Base-by-base conservation (phyloP, 768 basidiomycete genomes). In the Cystofilobasidium capitatum region DNA sequence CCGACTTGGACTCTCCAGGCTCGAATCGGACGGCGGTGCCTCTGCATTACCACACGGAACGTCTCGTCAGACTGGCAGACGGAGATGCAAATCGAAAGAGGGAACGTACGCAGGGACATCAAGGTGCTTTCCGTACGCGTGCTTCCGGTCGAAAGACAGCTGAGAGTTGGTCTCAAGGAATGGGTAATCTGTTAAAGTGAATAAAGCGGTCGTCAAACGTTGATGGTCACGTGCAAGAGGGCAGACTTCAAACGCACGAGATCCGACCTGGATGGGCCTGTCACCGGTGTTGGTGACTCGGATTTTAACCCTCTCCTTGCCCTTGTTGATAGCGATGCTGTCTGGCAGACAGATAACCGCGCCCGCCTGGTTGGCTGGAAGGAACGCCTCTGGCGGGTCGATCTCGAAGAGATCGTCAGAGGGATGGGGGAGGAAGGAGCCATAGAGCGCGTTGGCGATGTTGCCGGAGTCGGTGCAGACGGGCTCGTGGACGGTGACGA, bases 21-120 rank as follows among this genome's bases (percentile, higher is more conserved):
- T 99, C 96, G 75, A 99, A 98, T 37, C 96, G 85, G 7, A 96
- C 89, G 8, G 96, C 93, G 0, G 92, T 98, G 8, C 96, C 94
- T n/a, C 44, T 39, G 10, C 14, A 58, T 10, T 9, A 10, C 16
- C 6, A 35, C 8, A 17, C 10, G 44, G 8, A 33, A 2, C 26
- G 3, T 24, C 20, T 6, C 26, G 26, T 7, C 33, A 47, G n/a
- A 24, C 4, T 29, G n/a, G 29, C 58, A 42, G 47, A 35, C 24
- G n/a, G 20, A 45, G 3, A 1, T 5, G 10, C 24, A 26, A 17
- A 20, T 20, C 13, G n/a, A 16, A 7, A 9, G 35, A 13, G 35
- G 22, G 29, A 22, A 54, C 45, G 20, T 49, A 60, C 0, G 96
- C 86, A 0, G 94, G 79, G 62, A 98, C 96, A 75, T 99, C 91